Evolutionary conservation across 108 stramenopile species (phyloP), one percentile per base, ranked within the genome.

Genomic region (Nitzschia sp.): DNA sequence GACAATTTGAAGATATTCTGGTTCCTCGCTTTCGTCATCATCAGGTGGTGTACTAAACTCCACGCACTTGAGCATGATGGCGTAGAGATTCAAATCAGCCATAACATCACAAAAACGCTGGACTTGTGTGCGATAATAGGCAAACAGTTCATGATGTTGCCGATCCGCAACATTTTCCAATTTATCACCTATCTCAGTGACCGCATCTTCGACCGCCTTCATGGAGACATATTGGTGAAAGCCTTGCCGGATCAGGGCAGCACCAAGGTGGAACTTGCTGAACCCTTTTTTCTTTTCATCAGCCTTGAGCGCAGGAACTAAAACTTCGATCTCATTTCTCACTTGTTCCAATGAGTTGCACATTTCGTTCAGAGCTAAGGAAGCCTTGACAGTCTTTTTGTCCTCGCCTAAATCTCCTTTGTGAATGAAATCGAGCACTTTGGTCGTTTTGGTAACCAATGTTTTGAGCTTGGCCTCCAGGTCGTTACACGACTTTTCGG

Each of bases 341-440:
- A 21, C 32, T 21, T 16, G 17, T 45, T 47, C 59, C 17, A 75
- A 31, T 0, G 32, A 17, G 19, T 59, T 68, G 25, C 57, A 58
- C 74, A 75, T 75, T 68, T 75, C 74, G 41, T 68, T 75, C 38
- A 75, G 31, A 16, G 74, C 66, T 28, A 55, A 26, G 3, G 58
- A 34, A n/a, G 58, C 58, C 67, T 68, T 68, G 66, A 75, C 74
- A 0, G 74, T 75, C 31, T 58, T 66, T 3, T 53, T 33, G 11
- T 68, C 64, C 26, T 59, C 65, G 15, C 36, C 45, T 67, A 75
- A 68, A 32, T 75, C 74, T 4, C 74, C 74, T 45, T 62, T 58
- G 5, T 67, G 35, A 25, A 66, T 60, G 46, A 55, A 46, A 27
- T 45, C 52, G 1, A 68, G 23, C 17, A 58, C 27, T 23, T 66